A percentile compares a stretch with the other conserved stretches of the same genome.
phyloP scores from a whole-genome alignment of 1,139 yeast genomes.

The Meyerozyma smithsonii region DNA sequence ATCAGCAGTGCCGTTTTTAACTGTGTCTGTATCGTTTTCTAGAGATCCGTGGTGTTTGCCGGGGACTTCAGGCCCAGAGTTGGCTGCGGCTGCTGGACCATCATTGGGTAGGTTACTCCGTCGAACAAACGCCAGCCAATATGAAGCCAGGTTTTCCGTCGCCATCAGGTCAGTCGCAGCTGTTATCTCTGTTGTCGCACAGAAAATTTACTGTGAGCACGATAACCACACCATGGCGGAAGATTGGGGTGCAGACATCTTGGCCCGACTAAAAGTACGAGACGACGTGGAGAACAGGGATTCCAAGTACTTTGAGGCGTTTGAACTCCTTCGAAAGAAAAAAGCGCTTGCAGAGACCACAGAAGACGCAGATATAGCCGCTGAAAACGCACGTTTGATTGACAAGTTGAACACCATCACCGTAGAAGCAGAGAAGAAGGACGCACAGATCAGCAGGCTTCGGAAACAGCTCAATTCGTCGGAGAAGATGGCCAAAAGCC shows the following conservation, averaged over 20 bases:
- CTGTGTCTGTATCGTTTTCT: no score
- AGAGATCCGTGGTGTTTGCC: neutral
- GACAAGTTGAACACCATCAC: slow-evolving; percentile 22
- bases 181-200: neutral
- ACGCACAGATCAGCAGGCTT: slow-evolving; percentile 9
- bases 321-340: slow-evolving; percentile 21
- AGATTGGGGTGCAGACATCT: slow-evolving; percentile 22
- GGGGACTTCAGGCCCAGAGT: neutral
- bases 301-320: slow-evolving; percentile 29
- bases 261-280: slow-evolving; percentile 22
- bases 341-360: slow-evolving; percentile 5
- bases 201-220: neutral
- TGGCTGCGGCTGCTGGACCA: neutral
- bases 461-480: slow-evolving; percentile 11
- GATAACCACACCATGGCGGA: slow-evolving; percentile 1
- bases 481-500: slow-evolving; percentile 18
- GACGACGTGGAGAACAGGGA: slow-evolving; percentile 33
- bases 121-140: slow-evolving; percentile 1
- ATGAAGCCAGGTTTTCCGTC: neutral
- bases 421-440: slow-evolving; percentile 20
- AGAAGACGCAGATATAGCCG: slow-evolving; percentile 7
- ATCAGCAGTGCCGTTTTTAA: no score
- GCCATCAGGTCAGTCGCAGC: neutral
- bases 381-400: slow-evolving; percentile 16
- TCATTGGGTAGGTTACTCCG: neutral